phyloP scores from a whole-genome alignment of 257 asterid genomes.

The Ilex asprella region DNA sequence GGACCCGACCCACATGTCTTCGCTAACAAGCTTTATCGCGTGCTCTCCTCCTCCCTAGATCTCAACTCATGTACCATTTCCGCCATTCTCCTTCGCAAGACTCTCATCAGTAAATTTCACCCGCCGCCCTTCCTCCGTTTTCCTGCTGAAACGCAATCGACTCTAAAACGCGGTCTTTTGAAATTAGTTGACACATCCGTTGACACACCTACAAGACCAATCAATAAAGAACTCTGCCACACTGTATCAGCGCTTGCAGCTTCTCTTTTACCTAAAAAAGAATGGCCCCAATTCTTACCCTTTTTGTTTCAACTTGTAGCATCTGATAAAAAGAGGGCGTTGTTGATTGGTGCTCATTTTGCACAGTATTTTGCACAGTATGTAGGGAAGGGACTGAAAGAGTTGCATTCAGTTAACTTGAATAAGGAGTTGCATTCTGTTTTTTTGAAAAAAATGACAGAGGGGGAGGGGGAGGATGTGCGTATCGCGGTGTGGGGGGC shows the following conservation, averaged over 20 bases:
- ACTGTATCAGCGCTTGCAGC: slow-evolving; percentile 88
- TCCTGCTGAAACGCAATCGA: slow-evolving; percentile 22
- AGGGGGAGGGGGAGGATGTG: slow-evolving; percentile 45
- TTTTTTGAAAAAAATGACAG: slow-evolving; percentile 28
- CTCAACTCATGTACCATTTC: slow-evolving; percentile 77
- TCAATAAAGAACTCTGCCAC: slow-evolving; percentile 68
- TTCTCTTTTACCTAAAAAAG: slow-evolving; percentile 53
- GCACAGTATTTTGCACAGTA: slow-evolving; percentile 43
- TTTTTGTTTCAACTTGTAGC: slow-evolving; percentile 89
- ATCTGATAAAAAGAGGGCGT: slow-evolving; percentile 58
- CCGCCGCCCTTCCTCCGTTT: no score
- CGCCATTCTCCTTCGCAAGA: slow-evolving; percentile 68
- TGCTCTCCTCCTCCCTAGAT: slow-evolving; percentile 32
- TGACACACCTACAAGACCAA: slow-evolving; percentile 66
- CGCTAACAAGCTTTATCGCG: no score
- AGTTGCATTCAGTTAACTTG: no score
- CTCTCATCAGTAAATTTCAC: slow-evolving; percentile 35
- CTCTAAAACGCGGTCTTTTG: no score
- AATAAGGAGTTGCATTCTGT: no score
- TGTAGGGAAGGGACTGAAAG: slow-evolving; percentile 60
- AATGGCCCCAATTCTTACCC: slow-evolving; percentile 86
- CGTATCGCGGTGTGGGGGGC: slow-evolving; percentile 89
- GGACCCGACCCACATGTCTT: no score
- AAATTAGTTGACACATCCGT: no score
- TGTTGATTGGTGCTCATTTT: slow-evolving; percentile 68